These are phyloP conservation scores for Volvox reticuliferus DNA, from an alignment of 139 green algal genomes.

Conservation along the genomic window DNA sequence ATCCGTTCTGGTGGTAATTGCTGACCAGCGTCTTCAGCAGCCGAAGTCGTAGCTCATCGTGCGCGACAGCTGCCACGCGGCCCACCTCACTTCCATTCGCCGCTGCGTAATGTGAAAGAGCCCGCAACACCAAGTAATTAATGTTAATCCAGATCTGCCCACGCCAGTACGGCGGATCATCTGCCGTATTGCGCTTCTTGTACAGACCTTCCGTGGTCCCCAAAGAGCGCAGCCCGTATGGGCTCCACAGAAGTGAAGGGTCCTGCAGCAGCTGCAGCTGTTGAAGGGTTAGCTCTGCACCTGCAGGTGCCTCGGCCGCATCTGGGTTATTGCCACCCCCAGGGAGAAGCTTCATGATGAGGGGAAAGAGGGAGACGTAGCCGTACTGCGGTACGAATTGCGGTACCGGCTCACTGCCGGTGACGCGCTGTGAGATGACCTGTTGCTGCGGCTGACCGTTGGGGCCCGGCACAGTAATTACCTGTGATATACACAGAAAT, in stretches of 20 bases:
- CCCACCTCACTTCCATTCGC: conserved; percentile 3
- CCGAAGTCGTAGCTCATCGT: conserved; percentile 68
- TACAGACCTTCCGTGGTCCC: conserved; percentile 75
- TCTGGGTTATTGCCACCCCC: conserved; percentile 16
- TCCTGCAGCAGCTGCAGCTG: conserved; percentile 77
- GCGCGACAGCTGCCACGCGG: conserved; percentile 53
- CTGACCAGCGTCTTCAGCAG: conserved; percentile 81
- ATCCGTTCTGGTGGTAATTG: conserved; percentile 82
- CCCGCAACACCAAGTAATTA: conserved; percentile 91
- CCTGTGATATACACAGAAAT: background rate
- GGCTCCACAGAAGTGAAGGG: conserved; percentile 81
- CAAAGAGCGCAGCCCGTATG: conserved; percentile 81
- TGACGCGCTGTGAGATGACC: conserved; percentile 38
- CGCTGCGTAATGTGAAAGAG: conserved; percentile 62
- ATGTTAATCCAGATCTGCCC: conserved; percentile 95
- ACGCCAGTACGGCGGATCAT: conserved; percentile 96
- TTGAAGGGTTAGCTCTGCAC: conserved; percentile 3
- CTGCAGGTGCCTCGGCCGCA: background rate
- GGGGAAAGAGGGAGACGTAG: conserved; percentile 94
- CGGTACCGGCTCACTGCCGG: conserved; percentile 50
- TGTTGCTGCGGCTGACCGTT: background rate
- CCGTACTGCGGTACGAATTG: conserved; percentile 87
- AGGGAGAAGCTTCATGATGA: conserved; percentile 88
- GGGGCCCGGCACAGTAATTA: background rate
- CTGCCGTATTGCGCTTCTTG: conserved; percentile 87